Percentiles rank a stretch among this genome's conserved stretches.
Conservation (phyloP, 2,329 filamentous ascomycete genomes). For the Tolypocladium inflatum region DNA sequence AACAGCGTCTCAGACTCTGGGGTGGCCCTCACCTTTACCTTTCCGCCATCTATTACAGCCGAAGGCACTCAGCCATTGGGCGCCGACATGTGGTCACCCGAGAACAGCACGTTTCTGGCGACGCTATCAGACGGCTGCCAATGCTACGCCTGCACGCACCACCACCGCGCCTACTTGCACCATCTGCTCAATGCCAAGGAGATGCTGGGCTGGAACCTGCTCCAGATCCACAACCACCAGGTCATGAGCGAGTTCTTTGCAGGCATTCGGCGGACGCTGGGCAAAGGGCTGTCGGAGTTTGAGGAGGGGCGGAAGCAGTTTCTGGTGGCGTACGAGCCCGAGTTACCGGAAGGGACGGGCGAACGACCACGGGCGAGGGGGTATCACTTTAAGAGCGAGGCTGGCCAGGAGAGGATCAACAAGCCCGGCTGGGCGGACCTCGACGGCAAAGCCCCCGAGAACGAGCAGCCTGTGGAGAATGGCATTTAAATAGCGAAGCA, state of each 20-base stretch:
- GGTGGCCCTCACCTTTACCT: slow-evolving; percentile 71
- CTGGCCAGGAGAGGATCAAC: slow-evolving; percentile 58
- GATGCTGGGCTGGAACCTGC: slow-evolving; percentile 90
- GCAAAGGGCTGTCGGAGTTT: slow-evolving; percentile 47
- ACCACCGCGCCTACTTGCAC: slow-evolving; percentile 80
- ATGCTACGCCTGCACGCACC: slow-evolving; percentile 76
- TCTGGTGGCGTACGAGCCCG: slow-evolving; percentile 50
- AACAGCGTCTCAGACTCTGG: slow-evolving; percentile 70
- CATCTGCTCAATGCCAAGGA: slow-evolving; percentile 86
- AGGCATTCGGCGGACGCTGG: slow-evolving; percentile 56
- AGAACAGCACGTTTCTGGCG: slow-evolving; percentile 50
- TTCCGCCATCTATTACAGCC: slow-evolving; percentile 38
- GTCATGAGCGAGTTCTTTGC: slow-evolving; percentile 65
- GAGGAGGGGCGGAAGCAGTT: slow-evolving; percentile 38
- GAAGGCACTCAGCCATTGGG: slow-evolving; percentile 45
- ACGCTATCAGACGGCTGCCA: slow-evolving; percentile 56
- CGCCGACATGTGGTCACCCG: slow-evolving; percentile 64
- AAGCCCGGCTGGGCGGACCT: slow-evolving; percentile 56
- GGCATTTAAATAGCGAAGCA: not conserved
- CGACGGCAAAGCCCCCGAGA: slow-evolving; percentile 7
- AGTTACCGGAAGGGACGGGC: slow-evolving; percentile 66
- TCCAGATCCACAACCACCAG: slow-evolving; percentile 87
- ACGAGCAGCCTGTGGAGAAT: not conserved
- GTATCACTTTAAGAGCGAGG: slow-evolving; percentile 70
- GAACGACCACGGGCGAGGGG: slow-evolving; percentile 71